These are phyloP conservation scores for Malus sieversii DNA, from an alignment of 306 rosid species.

Conservation along the genomic window DNA sequence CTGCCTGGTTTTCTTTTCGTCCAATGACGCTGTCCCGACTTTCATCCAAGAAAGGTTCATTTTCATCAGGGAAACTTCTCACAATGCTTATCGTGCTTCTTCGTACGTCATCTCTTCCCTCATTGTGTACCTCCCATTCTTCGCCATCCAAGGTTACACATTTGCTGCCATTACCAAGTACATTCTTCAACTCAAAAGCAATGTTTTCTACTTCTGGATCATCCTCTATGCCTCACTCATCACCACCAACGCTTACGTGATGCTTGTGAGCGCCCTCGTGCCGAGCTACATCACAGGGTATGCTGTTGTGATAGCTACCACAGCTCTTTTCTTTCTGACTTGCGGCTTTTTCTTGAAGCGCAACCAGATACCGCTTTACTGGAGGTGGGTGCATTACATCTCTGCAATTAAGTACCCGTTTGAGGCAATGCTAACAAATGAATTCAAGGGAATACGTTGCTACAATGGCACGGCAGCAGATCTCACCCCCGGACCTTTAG, in stretches of 20 bases:
- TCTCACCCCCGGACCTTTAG: conserved; percentile 65
- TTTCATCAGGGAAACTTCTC: conserved; percentile 80
- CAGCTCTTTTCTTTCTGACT: conserved; percentile 82
- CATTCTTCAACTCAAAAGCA: conserved; percentile 45
- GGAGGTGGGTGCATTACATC: conserved; percentile 82
- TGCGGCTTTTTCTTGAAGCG: conserved; percentile 79
- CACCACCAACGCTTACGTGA: conserved; percentile 77
- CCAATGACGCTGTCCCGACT: conserved; percentile 90
- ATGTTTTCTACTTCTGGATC: conserved; percentile 49
- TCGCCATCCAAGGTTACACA: conserved; percentile 80
- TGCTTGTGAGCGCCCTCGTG: conserved; percentile 91
- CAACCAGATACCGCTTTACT: conserved; percentile 46
- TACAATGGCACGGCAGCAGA: conserved; percentile 44
- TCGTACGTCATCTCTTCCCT: conserved; percentile 75
- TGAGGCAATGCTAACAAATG: conserved; percentile 73
- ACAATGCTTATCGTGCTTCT: conserved; percentile 86
- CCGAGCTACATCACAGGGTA: conserved; percentile 89
- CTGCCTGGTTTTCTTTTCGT: conserved; percentile 83
- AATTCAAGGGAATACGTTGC: conserved; percentile 55
- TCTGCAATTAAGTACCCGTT: conserved; percentile 91
- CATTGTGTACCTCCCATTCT: conserved; percentile 79
- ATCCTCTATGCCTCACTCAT: conserved; percentile 72
- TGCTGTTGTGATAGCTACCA: conserved; percentile 85
- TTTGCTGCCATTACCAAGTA: conserved; percentile 61
- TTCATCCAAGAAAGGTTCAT: conserved; percentile 81